A percentile compares a stretch with the other conserved stretches of the same genome.
Evolutionary conservation across 306 rosid genomes (phyloP).

Genomic region (Vicia sativa): DNA sequence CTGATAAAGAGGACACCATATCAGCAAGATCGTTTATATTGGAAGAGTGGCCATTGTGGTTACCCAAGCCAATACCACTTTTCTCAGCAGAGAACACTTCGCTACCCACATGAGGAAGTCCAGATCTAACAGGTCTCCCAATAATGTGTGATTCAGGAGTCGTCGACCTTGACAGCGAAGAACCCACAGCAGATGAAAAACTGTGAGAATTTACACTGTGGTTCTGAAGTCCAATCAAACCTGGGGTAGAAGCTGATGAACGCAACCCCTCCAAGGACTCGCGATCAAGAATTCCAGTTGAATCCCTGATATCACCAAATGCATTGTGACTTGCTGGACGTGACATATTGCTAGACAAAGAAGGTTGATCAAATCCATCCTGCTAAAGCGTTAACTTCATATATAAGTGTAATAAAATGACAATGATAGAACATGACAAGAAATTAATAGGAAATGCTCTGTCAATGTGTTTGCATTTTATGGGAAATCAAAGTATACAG

Average conservation of each 20-base stretch:
- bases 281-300: conserved; percentile 52
- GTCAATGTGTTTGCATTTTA: conserved; percentile 15
- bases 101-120: conserved; percentile 67
- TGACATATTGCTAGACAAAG: conserved; percentile 61
- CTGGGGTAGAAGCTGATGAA: conserved; percentile 55
- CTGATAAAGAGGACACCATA: conserved; percentile 61
- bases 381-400: conserved; percentile 48
- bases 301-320: conserved; percentile 63
- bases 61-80: conserved; percentile 49
- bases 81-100: conserved; percentile 57
- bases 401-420: conserved; percentile 34
- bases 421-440: conserved; percentile 27
- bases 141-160: conserved; percentile 74
- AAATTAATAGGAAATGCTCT: conserved; percentile 26
- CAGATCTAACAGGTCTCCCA: conserved; percentile 66
- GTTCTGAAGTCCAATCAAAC: conserved; percentile 64
- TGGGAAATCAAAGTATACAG: conserved; percentile 19
- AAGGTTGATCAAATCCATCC: conserved; percentile 80
- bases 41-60: conserved; percentile 57
- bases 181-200: conserved; percentile 61
- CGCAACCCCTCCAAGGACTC: conserved; percentile 64
- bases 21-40: conserved; percentile 60
- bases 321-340: conserved; percentile 68
- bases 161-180: conserved; percentile 66
- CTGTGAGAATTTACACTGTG: conserved; percentile 55